Evolutionary conservation across 768 basidiomycete genomes (phyloP).

Genomic region (Amanita molliuscula): DNA sequence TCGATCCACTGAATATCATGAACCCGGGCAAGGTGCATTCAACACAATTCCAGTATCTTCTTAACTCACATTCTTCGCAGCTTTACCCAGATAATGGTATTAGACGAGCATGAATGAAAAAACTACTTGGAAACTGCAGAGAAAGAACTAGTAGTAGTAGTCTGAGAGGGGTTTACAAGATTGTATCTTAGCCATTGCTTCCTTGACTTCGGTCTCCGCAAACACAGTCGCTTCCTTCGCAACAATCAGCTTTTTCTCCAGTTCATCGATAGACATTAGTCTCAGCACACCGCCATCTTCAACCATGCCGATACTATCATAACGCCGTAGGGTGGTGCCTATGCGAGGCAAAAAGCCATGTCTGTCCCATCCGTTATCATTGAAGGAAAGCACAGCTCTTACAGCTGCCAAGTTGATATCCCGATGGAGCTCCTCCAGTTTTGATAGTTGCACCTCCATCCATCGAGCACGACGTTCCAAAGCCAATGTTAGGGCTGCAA

Average conservation of each 20-base stretch:
- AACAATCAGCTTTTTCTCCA: conserved; percentile 62
- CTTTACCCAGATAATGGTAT: conserved; percentile 21
- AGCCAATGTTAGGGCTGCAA: conserved; percentile 72
- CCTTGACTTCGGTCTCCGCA: conserved; percentile 66
- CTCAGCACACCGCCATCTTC: conserved; percentile 36
- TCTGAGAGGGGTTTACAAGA: conserved; percentile 21
- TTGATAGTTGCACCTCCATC: conserved; percentile 89
- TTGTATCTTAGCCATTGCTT: conserved; percentile 64
- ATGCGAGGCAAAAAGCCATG: conserved; percentile 58
- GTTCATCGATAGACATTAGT: conserved; percentile 56
- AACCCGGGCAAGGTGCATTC: conserved; percentile 69
- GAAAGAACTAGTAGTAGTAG: background rate
- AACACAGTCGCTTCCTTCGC: conserved; percentile 64
- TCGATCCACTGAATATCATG: conserved; percentile 75
- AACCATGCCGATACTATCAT: conserved; percentile 54
- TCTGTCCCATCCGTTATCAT: conserved; percentile 79
- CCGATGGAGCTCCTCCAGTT: conserved; percentile 80
- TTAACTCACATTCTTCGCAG: conserved; percentile 11
- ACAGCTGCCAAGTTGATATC: conserved; percentile 88
- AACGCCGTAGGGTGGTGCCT: conserved; percentile 56
- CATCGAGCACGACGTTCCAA: conserved; percentile 84
- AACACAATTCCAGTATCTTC: conserved; percentile 4
- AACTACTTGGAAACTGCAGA: background rate
- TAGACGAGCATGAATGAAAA: background rate
- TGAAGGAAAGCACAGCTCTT: conserved; percentile 70